These are phyloP conservation scores for Rhytidiadelphus loreus DNA, from an alignment of 225 moss, liverwort and hornwort species.

Conservation along the genomic window DNA sequence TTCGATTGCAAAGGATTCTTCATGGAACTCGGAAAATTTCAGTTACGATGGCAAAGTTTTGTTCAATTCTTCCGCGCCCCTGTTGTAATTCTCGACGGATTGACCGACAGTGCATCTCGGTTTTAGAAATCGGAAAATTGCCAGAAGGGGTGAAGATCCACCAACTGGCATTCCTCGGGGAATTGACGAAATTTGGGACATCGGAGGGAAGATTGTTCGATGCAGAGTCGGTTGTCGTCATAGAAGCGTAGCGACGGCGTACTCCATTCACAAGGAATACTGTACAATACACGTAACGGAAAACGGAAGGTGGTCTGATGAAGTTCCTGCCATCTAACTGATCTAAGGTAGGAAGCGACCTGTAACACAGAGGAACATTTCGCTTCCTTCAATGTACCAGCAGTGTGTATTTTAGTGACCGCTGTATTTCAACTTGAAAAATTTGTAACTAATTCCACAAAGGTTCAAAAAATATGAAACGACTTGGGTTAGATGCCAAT, in stretches of 20 bases:
- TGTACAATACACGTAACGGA: not conserved
- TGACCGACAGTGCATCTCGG: too few species aligned
- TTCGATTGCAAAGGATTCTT: not conserved
- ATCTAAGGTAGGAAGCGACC: too few species aligned
- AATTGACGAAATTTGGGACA: not conserved
- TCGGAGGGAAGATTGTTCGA: not conserved
- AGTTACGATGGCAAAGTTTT: not conserved
- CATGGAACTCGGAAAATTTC: not conserved
- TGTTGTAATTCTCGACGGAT: not conserved
- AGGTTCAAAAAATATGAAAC: not conserved
- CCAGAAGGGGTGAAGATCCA: not conserved
- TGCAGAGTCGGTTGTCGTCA: not conserved
- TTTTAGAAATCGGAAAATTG: not conserved
- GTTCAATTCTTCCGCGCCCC: not conserved
- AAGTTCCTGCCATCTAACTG: too few species aligned
- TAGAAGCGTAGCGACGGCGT: not conserved
- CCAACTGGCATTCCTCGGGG: not conserved
- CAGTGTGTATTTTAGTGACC: rapidly evolving
- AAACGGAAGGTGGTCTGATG: not conserved
- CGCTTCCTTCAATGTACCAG: not conserved
- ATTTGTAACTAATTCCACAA: rapidly evolving
- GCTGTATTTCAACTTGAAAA: not conserved
- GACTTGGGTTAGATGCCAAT: not conserved
- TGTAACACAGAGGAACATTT: not conserved
- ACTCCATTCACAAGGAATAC: too few species aligned